A percentile compares a stretch with the other conserved stretches of the same genome.
Conservation (phyloP, 2,329 filamentous ascomycete genomes). For the Phoma sp. region DNA sequence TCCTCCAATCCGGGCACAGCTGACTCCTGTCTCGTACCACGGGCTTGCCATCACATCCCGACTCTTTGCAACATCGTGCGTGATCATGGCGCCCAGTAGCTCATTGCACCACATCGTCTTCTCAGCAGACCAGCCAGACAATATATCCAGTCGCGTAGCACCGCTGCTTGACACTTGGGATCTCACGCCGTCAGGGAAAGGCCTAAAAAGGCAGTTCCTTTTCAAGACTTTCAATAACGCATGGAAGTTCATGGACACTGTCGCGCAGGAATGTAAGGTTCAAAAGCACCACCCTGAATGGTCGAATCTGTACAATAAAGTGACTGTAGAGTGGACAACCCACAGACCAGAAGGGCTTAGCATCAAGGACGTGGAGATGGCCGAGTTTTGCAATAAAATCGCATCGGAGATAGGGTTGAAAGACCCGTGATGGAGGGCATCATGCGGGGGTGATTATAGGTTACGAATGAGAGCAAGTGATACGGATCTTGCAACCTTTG, state of each 20-base stretch:
- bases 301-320: slow-evolving; percentile 43
- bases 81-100: slow-evolving; percentile 1
- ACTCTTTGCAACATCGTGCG: neutral
- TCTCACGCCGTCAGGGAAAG: slow-evolving; percentile 30
- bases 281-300: slow-evolving; percentile 44
- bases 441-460: neutral
- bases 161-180: slow-evolving; percentile 35
- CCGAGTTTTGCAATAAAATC: slow-evolving; percentile 42
- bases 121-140: slow-evolving; percentile 34
- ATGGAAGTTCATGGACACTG: slow-evolving; percentile 42
- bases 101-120: slow-evolving; percentile 28
- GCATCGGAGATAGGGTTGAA: slow-evolving; percentile 39
- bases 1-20: slow-evolving; percentile 4
- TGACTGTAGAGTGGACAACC: slow-evolving; percentile 46
- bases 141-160: slow-evolving; percentile 33
- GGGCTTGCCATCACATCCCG: slow-evolving; percentile 4
- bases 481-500: neutral
- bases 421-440: neutral
- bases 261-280: slow-evolving; percentile 43
- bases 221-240: slow-evolving; percentile 41
- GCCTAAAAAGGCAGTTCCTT: slow-evolving; percentile 34
- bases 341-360: slow-evolving; percentile 43
- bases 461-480: neutral
- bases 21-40: slow-evolving; percentile 6
- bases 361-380: slow-evolving; percentile 46